These are phyloP conservation scores for Fusarium mangiferae DNA, from an alignment of 2,329 filamentous ascomycete species.

Conservation along the genomic window DNA sequence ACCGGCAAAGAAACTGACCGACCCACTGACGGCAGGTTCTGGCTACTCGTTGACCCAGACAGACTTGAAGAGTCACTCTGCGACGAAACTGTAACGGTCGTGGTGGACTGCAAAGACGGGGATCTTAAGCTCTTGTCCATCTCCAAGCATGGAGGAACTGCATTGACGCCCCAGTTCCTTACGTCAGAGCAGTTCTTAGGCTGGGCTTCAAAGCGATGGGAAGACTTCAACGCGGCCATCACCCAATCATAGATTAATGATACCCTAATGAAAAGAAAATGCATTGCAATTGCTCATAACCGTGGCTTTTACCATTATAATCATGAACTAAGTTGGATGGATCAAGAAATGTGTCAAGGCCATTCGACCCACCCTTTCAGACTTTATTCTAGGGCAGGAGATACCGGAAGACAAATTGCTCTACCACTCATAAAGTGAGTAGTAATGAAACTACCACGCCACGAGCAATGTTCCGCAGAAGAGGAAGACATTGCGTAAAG, in stretches of 20 bases:
- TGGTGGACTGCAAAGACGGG: constrained; percentile 72
- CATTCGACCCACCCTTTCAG: constrained; percentile 88
- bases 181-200: constrained; percentile 70
- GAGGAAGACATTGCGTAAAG: constrained; percentile 45
- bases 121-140: constrained; percentile 72
- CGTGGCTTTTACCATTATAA: neutral
- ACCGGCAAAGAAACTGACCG: constrained; percentile 67
- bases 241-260: constrained; percentile 44
- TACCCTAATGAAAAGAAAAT: constrained; percentile 37
- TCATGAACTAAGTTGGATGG: constrained; percentile 10
- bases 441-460: constrained; percentile 63
- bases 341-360: constrained; percentile 69
- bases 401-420: constrained; percentile 78
- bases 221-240: constrained; percentile 50
- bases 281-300: neutral
- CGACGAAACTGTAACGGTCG: constrained; percentile 82
- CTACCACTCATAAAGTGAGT: constrained; percentile 67
- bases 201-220: constrained; percentile 51
- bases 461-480: constrained; percentile 41
- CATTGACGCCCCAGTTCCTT: constrained; percentile 70
- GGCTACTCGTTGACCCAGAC: constrained; percentile 90
- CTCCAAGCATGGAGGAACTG: constrained; percentile 84
- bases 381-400: constrained; percentile 83
- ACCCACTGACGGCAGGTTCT: constrained; percentile 63
- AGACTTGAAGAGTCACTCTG: constrained; percentile 88